phyloP scores from a whole-genome alignment of 164 flowering plant species.

The Santalum album region DNA sequence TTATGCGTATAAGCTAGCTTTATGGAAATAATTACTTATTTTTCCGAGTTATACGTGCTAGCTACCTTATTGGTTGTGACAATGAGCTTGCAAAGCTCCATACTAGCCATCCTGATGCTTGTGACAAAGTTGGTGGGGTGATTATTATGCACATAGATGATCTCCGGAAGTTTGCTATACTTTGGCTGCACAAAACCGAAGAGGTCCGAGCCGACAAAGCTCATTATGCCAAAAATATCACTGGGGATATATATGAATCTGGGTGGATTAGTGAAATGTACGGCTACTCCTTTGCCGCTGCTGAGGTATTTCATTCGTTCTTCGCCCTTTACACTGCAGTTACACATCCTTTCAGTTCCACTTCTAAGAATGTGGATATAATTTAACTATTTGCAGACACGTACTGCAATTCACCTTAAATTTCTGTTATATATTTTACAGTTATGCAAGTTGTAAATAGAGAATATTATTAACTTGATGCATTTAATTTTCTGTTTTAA shows the following conservation, averaged over 20 bases:
- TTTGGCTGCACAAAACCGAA: constrained; percentile 93
- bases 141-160: constrained; percentile 95
- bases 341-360: not conserved
- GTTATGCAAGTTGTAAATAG: not conserved
- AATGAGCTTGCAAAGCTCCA: constrained; percentile 90
- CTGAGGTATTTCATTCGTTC: constrained; percentile 59
- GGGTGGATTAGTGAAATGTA: constrained; percentile 99
- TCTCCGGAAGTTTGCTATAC: constrained; percentile 69
- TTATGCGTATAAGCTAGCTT: too few species aligned
- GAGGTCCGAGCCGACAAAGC: constrained; percentile 93
- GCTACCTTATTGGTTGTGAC: constrained; percentile 96
- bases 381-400: too few species aligned
- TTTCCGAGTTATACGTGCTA: constrained; percentile 18
- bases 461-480: too few species aligned
- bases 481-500: not conserved
- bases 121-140: constrained; percentile 98
- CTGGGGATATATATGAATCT: constrained; percentile 81
- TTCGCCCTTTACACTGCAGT: too few species aligned
- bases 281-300: constrained; percentile 96
- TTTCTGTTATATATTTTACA: not conserved
- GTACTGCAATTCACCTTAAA: too few species aligned
- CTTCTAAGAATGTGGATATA: not conserved
- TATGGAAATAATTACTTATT: too few species aligned
- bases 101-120: constrained; percentile 81
- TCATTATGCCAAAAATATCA: constrained; percentile 73